Conservation (phyloP, 2,329 filamentous ascomycete genomes). For the Annulohypoxylon truncatum region DNA sequence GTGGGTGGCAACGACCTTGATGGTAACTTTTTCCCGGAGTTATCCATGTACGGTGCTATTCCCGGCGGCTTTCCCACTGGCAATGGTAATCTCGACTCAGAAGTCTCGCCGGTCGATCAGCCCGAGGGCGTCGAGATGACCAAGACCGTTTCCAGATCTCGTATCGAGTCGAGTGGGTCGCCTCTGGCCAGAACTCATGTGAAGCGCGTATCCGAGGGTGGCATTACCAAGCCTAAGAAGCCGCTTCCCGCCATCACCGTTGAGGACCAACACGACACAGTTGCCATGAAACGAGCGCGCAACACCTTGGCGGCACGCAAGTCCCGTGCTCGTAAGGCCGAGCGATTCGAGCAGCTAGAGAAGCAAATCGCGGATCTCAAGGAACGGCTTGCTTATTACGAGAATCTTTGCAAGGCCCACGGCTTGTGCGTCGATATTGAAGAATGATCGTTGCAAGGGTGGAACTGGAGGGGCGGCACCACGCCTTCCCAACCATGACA, state of each 20-base stretch:
- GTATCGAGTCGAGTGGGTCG: slow-evolving; percentile 62
- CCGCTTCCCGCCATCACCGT: slow-evolving; percentile 82
- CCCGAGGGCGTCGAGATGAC: slow-evolving; percentile 63
- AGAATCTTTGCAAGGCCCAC: slow-evolving; percentile 57
- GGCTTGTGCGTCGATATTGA: slow-evolving; percentile 41
- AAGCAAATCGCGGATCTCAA: slow-evolving; percentile 76
- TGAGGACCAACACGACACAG: slow-evolving; percentile 76
- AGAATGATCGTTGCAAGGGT: slow-evolving; percentile 41
- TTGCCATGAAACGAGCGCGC: slow-evolving; percentile 92
- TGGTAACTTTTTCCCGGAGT: too few relatives aligned
- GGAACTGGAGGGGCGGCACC: slow-evolving; percentile 52
- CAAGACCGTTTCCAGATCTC: slow-evolving; percentile 55
- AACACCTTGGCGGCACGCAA: slow-evolving; percentile 95
- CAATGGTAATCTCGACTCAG: slow-evolving; percentile 45
- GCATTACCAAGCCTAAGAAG: slow-evolving; percentile 84
- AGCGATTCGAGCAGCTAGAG: slow-evolving; percentile 80
- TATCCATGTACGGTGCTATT: too few relatives aligned
- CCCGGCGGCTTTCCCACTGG: slow-evolving; percentile 54
- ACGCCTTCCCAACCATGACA: slow-evolving; percentile 39
- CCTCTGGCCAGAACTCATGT: slow-evolving; percentile 55
- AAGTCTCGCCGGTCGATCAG: slow-evolving; percentile 56
- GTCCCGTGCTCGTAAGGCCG: slow-evolving; percentile 87
- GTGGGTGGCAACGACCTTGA: slow-evolving; percentile 72
- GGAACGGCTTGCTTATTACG: slow-evolving; percentile 71
- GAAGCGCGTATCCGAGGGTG: slow-evolving; percentile 71